phyloP scores from a whole-genome alignment of 116 monocot genomes.

The Dioscorea cayenensis region DNA sequence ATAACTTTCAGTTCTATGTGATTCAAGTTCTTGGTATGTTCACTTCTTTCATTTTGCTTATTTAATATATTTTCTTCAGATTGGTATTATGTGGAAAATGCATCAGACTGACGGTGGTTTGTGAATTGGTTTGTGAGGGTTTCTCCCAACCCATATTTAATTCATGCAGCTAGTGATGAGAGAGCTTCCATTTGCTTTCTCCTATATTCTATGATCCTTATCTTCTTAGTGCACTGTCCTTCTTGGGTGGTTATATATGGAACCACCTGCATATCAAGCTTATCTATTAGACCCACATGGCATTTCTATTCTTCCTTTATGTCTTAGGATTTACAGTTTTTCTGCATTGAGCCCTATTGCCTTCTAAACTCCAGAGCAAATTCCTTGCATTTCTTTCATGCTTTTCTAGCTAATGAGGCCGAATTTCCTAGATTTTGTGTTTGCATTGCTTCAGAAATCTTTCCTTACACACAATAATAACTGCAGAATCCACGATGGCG shows the following conservation, averaged over 20 bases:
- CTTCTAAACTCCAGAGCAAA: not conserved
- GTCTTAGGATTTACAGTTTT: not conserved
- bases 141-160: not conserved
- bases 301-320: not conserved
- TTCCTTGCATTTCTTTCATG: not conserved
- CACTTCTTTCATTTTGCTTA: not conserved
- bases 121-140: not conserved
- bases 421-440: not conserved
- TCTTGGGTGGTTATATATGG: not conserved
- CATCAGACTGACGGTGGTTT: too few species aligned
- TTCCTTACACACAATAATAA: conserved; percentile 6
- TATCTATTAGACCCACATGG: not conserved
- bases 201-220: not conserved
- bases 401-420: not conserved
- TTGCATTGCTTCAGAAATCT: not conserved
- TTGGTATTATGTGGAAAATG: not conserved
- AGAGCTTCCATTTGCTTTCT: not conserved
- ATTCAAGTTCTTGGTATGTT: conserved; percentile 83
- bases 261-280: not conserved
- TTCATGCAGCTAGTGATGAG: not conserved
- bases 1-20: conserved; percentile 88
- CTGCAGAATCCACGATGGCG: conserved; percentile 89
- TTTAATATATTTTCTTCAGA: not conserved
- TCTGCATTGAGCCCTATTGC: not conserved
- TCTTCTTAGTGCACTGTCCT: not conserved